Evolutionary conservation across 352 stramenopile genomes (phyloP).

Genomic region (Phytophthora meadii): DNA sequence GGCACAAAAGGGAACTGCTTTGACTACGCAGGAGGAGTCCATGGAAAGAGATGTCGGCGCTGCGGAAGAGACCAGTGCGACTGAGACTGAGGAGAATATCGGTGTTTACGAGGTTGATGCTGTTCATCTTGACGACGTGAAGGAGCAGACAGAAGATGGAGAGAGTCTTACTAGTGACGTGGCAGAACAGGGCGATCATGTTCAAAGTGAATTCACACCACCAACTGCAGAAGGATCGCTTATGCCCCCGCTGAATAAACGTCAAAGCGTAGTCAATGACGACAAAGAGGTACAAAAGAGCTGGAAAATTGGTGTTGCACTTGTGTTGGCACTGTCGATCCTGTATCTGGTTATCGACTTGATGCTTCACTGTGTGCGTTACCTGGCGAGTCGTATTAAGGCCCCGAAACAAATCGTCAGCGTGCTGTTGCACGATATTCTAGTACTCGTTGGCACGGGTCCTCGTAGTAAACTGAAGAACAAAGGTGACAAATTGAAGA

Average conservation of each 20-base stretch:
- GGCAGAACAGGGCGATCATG: background rate
- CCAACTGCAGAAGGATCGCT: background rate
- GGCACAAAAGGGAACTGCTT: too few species aligned
- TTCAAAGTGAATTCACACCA: background rate
- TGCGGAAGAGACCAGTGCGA: conserved; percentile 13
- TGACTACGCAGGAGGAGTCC: background rate
- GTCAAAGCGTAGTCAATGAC: background rate
- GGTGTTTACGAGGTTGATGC: background rate
- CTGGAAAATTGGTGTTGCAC: conserved; percentile 28
- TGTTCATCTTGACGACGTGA: background rate
- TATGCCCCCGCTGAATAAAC: conserved; percentile 1
- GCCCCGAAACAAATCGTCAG: conserved; percentile 12
- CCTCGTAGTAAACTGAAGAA: conserved; percentile 8
- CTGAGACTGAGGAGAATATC: background rate
- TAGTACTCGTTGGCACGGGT: conserved; percentile 4
- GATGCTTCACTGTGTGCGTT: conserved; percentile 13
- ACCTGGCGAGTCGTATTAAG: conserved; percentile 1
- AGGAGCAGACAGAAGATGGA: background rate
- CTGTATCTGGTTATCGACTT: conserved; percentile 36
- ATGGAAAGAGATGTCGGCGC: background rate
- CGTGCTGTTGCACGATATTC: conserved; percentile 11
- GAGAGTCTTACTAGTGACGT: background rate
- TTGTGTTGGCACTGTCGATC: conserved; percentile 36
- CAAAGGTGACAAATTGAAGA: conserved; percentile 13
- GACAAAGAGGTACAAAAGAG: background rate